Percentiles rank a stretch among this genome's conserved stretches.
These are phyloP conservation scores for Pichia scutulata DNA, from an alignment of 805 yeast genomes.

Conservation along the genomic window DNA sequence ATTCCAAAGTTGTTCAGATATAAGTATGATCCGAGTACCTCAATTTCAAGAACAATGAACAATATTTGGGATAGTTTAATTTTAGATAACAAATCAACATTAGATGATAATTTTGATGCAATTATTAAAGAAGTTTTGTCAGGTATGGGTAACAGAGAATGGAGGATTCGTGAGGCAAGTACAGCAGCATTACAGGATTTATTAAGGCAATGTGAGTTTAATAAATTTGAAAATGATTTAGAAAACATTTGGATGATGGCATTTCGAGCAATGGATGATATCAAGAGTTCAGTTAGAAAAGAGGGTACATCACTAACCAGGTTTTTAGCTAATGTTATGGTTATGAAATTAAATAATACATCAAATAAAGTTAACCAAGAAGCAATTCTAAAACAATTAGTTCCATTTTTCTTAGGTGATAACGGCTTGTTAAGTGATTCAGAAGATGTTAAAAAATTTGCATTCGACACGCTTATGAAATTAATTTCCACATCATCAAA, in stretches of 20 bases:
- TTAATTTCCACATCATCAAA: conserved; percentile 58
- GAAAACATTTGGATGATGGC: conserved; percentile 82
- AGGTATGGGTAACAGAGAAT: conserved; percentile 75
- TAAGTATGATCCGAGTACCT: conserved; percentile 71
- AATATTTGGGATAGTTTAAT: conserved; percentile 79
- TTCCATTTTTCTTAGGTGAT: conserved; percentile 74
- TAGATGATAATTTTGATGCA: conserved; percentile 44
- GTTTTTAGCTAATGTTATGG: conserved; percentile 54
- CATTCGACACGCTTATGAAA: conserved; percentile 66
- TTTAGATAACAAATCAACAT: conserved; percentile 42
- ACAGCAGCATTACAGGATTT: conserved; percentile 64
- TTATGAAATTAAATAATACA: conserved; percentile 43
- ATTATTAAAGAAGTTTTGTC: conserved; percentile 58
- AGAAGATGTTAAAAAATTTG: conserved; percentile 71
- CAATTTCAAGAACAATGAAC: conserved; percentile 76
- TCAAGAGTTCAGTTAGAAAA: conserved; percentile 83
- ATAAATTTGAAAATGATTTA: conserved; percentile 41
- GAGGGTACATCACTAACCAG: conserved; percentile 70
- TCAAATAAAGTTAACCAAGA: conserved; percentile 31
- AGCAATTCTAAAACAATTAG: conserved; percentile 43
- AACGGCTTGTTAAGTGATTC: conserved; percentile 81
- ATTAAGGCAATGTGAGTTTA: conserved; percentile 51
- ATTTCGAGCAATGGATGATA: conserved; percentile 86
- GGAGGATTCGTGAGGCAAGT: conserved; percentile 91
- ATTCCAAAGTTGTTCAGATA: conserved; percentile 81